A percentile compares a stretch with the other conserved stretches of the same genome.
Conservation (phyloP, 2,329 filamentous ascomycete species). For the Fusarium sp. region DNA sequence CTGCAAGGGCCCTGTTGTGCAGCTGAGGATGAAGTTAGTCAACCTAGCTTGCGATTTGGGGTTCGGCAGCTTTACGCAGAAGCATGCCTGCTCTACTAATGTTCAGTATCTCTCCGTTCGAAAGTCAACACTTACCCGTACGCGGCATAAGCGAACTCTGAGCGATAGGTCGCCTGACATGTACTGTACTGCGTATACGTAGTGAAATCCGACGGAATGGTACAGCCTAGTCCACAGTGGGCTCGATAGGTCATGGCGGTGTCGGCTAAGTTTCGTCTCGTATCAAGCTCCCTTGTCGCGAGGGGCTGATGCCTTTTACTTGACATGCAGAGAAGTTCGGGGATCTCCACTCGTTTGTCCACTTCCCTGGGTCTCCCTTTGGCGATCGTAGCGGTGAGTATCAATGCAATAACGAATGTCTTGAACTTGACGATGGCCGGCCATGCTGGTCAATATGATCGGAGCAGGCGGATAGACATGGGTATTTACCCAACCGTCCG, state of each 20-base stretch:
- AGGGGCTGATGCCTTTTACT: constrained; percentile 6
- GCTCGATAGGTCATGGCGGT: constrained; percentile 23
- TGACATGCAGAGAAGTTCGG: constrained; percentile 14
- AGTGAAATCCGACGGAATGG: constrained; percentile 46
- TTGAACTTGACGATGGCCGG: background rate
- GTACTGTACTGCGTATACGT: constrained; percentile 14
- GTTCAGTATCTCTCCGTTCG: background rate
- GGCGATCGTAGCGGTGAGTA: constrained; percentile 19
- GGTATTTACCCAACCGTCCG: background rate
- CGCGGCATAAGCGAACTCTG: background rate
- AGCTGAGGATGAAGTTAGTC: background rate
- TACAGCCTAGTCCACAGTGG: constrained; percentile 45
- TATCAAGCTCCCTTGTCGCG: constrained; percentile 27
- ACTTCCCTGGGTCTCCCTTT: constrained; percentile 13
- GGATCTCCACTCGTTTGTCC: constrained; percentile 24
- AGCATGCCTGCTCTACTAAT: background rate
- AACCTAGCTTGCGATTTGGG: background rate
- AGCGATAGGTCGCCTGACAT: constrained; percentile 29
- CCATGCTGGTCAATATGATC: background rate
- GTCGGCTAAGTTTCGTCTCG: constrained; percentile 34
- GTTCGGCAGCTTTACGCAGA: background rate
- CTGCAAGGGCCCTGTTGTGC: background rate
- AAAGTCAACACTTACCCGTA: constrained; percentile 1
- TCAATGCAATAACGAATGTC: background rate
- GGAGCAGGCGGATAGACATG: background rate